Conservation (phyloP, 2,329 filamentous ascomycete species). For the Fusarium chuoi region DNA sequence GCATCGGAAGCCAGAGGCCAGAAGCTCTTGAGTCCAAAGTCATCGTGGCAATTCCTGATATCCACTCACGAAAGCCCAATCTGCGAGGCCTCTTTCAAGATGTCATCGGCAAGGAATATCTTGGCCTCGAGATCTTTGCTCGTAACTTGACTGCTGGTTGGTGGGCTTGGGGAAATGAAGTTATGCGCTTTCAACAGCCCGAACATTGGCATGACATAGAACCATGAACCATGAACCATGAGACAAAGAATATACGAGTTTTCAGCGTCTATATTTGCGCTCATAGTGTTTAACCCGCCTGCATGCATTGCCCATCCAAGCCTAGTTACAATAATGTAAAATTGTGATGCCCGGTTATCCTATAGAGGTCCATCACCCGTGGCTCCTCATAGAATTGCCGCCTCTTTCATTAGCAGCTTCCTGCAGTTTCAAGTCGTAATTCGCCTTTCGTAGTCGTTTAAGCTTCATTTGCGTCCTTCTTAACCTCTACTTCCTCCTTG, state of each 20-base stretch:
- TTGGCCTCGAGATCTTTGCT: conserved; percentile 80
- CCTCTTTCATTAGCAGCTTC: conserved; percentile 39
- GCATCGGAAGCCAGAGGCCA: conserved; percentile 45
- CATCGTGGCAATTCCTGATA: conserved; percentile 75
- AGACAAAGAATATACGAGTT: conserved; percentile 13
- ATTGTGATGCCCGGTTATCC: conserved; percentile 43
- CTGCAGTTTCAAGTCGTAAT: conserved; percentile 18
- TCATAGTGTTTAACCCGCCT: conserved; percentile 37
- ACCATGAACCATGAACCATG: conserved; percentile 11
- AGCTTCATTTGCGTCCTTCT: conserved; percentile 40
- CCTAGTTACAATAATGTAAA: conserved; percentile 50
- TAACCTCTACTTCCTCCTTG: conserved; percentile 36
- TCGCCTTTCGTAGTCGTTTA: conserved; percentile 24
- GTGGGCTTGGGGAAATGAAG: conserved; percentile 83
- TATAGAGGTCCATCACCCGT: conserved; percentile 37
- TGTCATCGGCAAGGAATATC: conserved; percentile 61
- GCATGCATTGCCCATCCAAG: conserved; percentile 35
- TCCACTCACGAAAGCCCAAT: conserved; percentile 83
- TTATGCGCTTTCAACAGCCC: conserved; percentile 73
- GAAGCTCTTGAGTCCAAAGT: conserved; percentile 58
- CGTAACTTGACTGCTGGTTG: conserved; percentile 78
- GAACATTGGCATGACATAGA: conserved; percentile 57
- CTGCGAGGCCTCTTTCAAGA: conserved; percentile 69
- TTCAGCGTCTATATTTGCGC: conserved; percentile 40
- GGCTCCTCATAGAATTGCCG: conserved; percentile 22